Percentiles rank a stretch among this genome's conserved stretches.
Conservation (phyloP, 73 alveolate species). For the Paramecium biaurelia region DNA sequence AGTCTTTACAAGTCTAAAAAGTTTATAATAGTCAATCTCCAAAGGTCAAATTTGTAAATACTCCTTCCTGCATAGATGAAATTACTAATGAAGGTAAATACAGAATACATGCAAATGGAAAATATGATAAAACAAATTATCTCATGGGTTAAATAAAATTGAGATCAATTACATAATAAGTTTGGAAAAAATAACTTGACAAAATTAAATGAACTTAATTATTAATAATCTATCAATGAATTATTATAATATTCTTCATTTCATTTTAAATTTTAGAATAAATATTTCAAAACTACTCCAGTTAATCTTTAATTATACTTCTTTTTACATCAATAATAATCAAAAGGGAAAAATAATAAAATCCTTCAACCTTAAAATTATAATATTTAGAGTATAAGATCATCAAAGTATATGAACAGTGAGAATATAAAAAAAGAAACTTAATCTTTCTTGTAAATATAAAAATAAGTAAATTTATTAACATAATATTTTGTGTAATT, state of each 20-base stretch:
- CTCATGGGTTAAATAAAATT: constrained; percentile 13
- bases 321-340: background rate
- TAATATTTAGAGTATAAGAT: background rate
- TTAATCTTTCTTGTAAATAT: background rate
- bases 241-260: too few species aligned
- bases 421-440: background rate
- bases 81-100: background rate
- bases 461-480: background rate
- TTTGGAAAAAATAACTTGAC: constrained; percentile 36
- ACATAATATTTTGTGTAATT: background rate
- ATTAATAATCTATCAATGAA: background rate
- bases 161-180: constrained; percentile 41
- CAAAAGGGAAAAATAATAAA: background rate
- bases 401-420: background rate
- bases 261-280: background rate
- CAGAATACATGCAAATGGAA: constrained; percentile 30
- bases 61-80: background rate
- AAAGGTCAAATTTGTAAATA: background rate
- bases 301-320: too few species aligned
- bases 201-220: background rate
- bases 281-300: background rate
- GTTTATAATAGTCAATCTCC: background rate
- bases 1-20: background rate
- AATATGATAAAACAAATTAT: constrained; percentile 22
- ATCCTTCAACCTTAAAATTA: background rate